Percentiles rank a stretch among this genome's conserved stretches.
These are phyloP conservation scores for Aspergillus bertholletiae DNA, from an alignment of 495 filamentous ascomycete genomes.

Conservation along the genomic window DNA sequence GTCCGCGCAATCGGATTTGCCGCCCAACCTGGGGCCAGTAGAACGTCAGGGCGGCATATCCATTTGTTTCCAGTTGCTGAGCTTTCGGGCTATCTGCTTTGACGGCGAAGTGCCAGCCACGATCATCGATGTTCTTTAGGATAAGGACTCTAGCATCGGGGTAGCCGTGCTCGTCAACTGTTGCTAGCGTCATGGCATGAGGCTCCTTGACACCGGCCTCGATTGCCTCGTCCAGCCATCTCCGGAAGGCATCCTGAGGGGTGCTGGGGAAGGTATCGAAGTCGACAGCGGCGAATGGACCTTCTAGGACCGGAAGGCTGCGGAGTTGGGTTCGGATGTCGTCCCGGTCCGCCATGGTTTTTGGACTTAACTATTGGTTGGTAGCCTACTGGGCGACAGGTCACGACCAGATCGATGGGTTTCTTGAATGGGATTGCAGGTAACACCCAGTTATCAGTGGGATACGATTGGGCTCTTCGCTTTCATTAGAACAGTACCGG, in stretches of 20 bases:
- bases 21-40: conserved; percentile 17
- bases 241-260: conserved; percentile 13
- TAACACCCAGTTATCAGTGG: no score
- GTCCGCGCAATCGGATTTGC: conserved; percentile 11
- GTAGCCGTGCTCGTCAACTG: conserved; percentile 13
- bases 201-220: conserved; percentile 7
- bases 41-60: conserved; percentile 11
- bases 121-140: conserved; percentile 16
- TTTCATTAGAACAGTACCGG: no score
- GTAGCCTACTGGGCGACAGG: no score
- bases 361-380: no score
- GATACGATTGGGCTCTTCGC: no score
- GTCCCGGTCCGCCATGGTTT: neutral
- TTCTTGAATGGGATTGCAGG: no score
- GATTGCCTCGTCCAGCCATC: conserved; percentile 15
- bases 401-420: no score
- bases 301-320: conserved; percentile 13
- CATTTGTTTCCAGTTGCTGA: conserved; percentile 4
- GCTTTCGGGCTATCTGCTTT: conserved; percentile 17
- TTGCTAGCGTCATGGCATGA: conserved; percentile 19
- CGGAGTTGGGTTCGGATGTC: conserved; percentile 10
- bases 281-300: conserved; percentile 7
- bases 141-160: conserved; percentile 18
- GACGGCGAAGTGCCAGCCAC: conserved; percentile 18
- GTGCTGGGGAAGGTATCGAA: conserved; percentile 9